Evolutionary conservation across 306 rosid species (phyloP), one percentile per base, ranked within the genome.

Genomic region (Citrullus amarus): DNA sequence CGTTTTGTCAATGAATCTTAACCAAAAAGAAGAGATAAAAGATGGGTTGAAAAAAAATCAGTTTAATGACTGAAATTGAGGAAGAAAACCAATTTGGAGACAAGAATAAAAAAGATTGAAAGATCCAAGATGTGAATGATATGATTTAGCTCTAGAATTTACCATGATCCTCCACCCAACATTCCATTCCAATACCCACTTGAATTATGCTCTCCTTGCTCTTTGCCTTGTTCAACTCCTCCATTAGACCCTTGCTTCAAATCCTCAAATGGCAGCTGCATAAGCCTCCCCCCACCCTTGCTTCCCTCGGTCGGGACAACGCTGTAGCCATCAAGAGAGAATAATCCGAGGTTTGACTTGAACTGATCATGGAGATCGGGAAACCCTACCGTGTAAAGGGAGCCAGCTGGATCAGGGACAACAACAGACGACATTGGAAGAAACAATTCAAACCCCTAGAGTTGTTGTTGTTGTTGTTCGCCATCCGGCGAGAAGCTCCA

Each of bases 121-220:
- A 9, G 18, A 41, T 20, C 38, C 46, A 38, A 70, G 15, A 72
- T 72, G 59, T 50, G 8, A 72, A 50, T 30, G 3, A 32, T 15
- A 50, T 32, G 6, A 71, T 50, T 50, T 50, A 51, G 41, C 22
- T 44, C 6, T 36, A 34, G 79, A 74, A 34, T 84, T 88, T 87
- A 92, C 93, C 93, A 92, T 82, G 91, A 84, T 80, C 91, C 93
- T 76, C 97, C 96, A n/a, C 92, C 92, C 62, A 92, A 80, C 92
- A 90, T 90, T 55, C 93, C 92, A 82, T 82, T 89, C 97, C 97
- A 92, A 83, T 80, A 89, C 70, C 96, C 97, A 55, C 70, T 66
- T 66, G 91, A 85, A 53, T 48, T 48, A 12, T 48, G 54, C 78
- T 86, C 91, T 14, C 86, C 91, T 77, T 87, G 91, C 65, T 85